These are phyloP conservation scores for Colletotrichum cuscutae DNA, from an alignment of 2,329 filamentous ascomycete genomes.

Conservation along the genomic window DNA sequence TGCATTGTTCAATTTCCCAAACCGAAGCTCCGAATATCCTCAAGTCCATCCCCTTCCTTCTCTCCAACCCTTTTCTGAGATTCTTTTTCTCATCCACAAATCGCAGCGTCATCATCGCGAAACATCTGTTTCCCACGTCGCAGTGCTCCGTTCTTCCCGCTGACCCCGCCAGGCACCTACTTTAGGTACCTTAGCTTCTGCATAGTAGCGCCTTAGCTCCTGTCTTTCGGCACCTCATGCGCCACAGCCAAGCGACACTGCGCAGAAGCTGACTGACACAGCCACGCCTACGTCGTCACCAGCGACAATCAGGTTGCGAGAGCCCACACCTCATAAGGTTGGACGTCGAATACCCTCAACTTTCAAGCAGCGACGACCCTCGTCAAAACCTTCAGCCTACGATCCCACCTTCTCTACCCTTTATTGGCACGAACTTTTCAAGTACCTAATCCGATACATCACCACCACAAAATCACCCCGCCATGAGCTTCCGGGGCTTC, in stretches of 20 bases:
- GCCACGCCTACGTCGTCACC: conserved; percentile 47
- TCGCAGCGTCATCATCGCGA: not conserved
- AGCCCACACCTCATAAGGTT: conserved; percentile 35
- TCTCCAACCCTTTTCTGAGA: not conserved
- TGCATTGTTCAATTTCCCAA: conserved; percentile 19
- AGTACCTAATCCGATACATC: conserved; percentile 23
- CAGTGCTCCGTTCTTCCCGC: conserved; percentile 7
- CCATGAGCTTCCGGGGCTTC: conserved; percentile 98
- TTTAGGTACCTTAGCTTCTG: conserved; percentile 11
- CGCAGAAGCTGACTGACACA: conserved; percentile 36
- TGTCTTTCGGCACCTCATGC: conserved; percentile 23
- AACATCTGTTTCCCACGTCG: not conserved
- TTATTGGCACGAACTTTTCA: conserved; percentile 20
- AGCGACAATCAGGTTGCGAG: conserved; percentile 36
- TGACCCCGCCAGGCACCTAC: conserved; percentile 18
- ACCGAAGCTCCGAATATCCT: conserved; percentile 9
- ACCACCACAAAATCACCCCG: conserved; percentile 36
- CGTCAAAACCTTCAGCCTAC: conserved; percentile 24
- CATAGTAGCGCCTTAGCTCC: conserved; percentile 22
- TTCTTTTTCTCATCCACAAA: not conserved
- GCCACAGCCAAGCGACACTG: conserved; percentile 35
- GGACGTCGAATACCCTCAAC: conserved; percentile 35
- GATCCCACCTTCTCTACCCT: conserved; percentile 9
- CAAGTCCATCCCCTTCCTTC: not conserved
- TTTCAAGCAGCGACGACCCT: conserved; percentile 29